Conservation (phyloP, 352 stramenopile species). For the Saprolegnia parasitica region DNA sequence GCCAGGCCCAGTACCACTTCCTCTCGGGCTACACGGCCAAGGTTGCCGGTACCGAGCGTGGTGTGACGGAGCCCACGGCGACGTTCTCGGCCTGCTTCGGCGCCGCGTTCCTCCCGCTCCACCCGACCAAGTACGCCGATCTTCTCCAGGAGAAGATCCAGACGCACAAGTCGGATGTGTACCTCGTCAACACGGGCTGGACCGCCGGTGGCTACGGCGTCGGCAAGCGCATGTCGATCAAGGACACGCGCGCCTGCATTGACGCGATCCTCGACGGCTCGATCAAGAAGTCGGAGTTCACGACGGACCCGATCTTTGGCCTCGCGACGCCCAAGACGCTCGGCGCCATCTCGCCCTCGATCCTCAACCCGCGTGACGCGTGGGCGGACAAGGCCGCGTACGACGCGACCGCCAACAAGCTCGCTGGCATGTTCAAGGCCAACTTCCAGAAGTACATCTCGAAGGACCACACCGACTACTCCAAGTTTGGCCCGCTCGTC, state of each 20-base stretch:
- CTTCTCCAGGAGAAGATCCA: slow-evolving; percentile 95
- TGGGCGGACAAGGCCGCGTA: slow-evolving; percentile 92
- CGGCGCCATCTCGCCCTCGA: slow-evolving; percentile 69
- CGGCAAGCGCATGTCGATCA: slow-evolving; percentile 97
- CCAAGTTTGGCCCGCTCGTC: slow-evolving; percentile 88
- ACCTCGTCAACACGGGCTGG: slow-evolving; percentile 98
- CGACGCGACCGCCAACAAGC: slow-evolving; percentile 88
- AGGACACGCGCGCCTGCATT: slow-evolving; percentile 94
- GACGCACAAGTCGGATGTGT: slow-evolving; percentile 91
- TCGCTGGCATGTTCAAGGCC: slow-evolving; percentile 94
- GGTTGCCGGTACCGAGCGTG: slow-evolving; percentile 96
- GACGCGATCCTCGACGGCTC: slow-evolving; percentile 95
- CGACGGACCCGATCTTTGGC: slow-evolving; percentile 90
- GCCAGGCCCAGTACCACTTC: slow-evolving; percentile 99
- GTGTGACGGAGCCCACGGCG: slow-evolving; percentile 92
- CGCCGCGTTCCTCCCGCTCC: slow-evolving; percentile 95
- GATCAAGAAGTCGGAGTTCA: slow-evolving; percentile 87
- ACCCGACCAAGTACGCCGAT: slow-evolving; percentile 96
- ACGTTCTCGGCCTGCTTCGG: slow-evolving; percentile 98
- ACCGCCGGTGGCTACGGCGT: slow-evolving; percentile 94
- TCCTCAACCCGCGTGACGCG: slow-evolving; percentile 90
- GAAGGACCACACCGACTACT: slow-evolving; percentile 94
- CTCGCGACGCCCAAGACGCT: slow-evolving; percentile 91
- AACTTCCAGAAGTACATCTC: slow-evolving; percentile 97
- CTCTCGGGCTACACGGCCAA: slow-evolving; percentile 98